Percentiles rank a stretch among this genome's conserved stretches.
Evolutionary conservation across 177 flowering plant species (phyloP).

Genomic region (Vitis hybrid): DNA sequence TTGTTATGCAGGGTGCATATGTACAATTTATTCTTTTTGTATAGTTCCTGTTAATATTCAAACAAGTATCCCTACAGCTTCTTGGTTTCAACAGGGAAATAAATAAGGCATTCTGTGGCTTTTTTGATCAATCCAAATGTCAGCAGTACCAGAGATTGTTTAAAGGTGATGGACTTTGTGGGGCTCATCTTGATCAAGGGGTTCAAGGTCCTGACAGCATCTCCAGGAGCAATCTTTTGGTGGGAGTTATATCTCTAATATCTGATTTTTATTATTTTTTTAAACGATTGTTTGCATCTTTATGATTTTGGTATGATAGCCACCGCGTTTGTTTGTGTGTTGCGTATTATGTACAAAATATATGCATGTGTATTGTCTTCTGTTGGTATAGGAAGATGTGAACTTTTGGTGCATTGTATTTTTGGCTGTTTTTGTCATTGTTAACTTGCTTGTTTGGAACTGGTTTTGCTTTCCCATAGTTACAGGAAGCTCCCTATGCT

Average conservation of each 20-base stretch:
- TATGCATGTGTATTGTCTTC: no score
- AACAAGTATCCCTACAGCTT: neutral
- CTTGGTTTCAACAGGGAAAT: constrained; percentile 58
- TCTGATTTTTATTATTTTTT: neutral
- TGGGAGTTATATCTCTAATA: constrained; percentile 9
- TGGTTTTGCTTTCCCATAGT: constrained; percentile 8
- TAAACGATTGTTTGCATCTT: neutral
- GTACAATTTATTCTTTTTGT: neutral
- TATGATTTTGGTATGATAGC: no score
- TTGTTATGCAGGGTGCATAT: no score
- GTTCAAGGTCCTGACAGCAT: constrained; percentile 5
- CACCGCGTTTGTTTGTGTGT: no score
- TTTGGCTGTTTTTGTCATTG: no score
- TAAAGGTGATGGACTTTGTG: constrained; percentile 21
- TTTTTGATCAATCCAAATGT: constrained; percentile 50
- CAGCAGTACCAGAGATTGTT: constrained; percentile 26
- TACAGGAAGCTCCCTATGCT: constrained; percentile 22
- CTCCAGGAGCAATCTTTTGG: constrained; percentile 16
- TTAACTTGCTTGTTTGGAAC: neutral
- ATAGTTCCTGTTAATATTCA: neutral
- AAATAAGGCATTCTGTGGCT: constrained; percentile 93
- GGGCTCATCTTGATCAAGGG: constrained; percentile 16
- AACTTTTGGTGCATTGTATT: neutral
- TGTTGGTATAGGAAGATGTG: no score
- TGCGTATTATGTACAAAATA: no score